Base-by-base conservation (phyloP, 192 early-diverging fungal genomes). In the Spizellomyces punctatus region DNA sequence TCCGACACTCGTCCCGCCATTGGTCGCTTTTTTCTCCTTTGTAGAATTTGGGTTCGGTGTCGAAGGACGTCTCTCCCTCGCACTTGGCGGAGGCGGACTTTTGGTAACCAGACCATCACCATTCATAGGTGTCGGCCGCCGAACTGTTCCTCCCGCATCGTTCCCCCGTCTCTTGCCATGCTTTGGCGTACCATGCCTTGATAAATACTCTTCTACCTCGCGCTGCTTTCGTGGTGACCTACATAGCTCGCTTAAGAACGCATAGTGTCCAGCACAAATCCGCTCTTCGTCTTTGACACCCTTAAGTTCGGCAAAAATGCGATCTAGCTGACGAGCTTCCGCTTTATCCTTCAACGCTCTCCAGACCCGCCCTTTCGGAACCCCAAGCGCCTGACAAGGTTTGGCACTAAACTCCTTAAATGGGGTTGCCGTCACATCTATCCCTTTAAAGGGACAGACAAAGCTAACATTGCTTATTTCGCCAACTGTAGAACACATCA, bases 121-220 rank as follows among this genome's bases (percentile, higher is more conserved):
- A 36, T 36, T 6, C 59, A n/a, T 6, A 16, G 16, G 5, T 61
- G 17, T 41, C 17, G 59, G 16, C 17, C 59, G 14, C 59, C 42
- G 21, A 16, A 14, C 14, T 6, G 59, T 5, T 61, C 14, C 36
- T 9, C 17, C 59, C 36, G 21, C 17, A 17, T 61, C 36, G 17
- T 2, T 27, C 59, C 36, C 36, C 22, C 54, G n/a, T 6, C 54
- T 56, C 54, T 56, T n/a, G 7, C 54, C 54, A 7, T 36, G 27
- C 27, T 36, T 36, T 36, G 27, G 27, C 27, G 27, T 36, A 36
- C 27, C 27, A 36, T 36, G 27, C 27, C 52, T 66, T 17, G 49
- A 27, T 14, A 74, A 44, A 58, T 48, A 74, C 12, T 58, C 72
- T 22, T 74, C 72, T 5, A 74, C 52, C 17, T 67, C 72, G 8